Base-by-base conservation (phyloP, 2,329 filamentous ascomycete genomes). In the Beauveria sp. region DNA sequence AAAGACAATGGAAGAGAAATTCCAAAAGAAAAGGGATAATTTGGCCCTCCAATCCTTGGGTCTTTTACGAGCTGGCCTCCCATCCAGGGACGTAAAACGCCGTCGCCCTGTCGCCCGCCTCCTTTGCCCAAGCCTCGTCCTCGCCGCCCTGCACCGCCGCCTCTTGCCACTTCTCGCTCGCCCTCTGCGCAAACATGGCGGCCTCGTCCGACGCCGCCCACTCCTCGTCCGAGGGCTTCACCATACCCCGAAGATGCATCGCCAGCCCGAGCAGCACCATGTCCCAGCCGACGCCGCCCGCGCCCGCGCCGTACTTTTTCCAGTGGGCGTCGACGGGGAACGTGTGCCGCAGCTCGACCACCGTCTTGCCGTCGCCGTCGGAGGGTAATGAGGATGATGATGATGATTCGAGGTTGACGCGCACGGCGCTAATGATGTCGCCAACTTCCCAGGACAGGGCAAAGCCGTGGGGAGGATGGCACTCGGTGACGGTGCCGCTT, bases 241-340 rank as follows among this genome's bases (percentile, higher is more conserved):
- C 26, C 5, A 46, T 26, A 8, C 50, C 58, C n/a, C 22, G n/a
- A 2, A 61, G 18, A 43, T 47, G 44, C 40, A 55, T 30, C 14
- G 50, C 41, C 28, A 61, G 58, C 22, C 43, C 58, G 16, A 50
- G 7, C 40, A 61, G 58, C 14, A 41, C 41, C 51, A 48, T 61
- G 43, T 61, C 58, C 58, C 58, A 61, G 40, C 50, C 58, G 22
- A 61, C 58, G 28, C 58, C 58, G 28, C 58, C 43, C n/a, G 51
- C 51, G n/a, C 58, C 58, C 7, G 58, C 30, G 8, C 58, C 58
- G 58, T 61, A 61, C 58, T 44, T 43, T 12, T 43, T 20, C 58
- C 58, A 61, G 43, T 50, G 51, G 18, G 12, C 22, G 43, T 61
- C 58, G 30, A 61, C 28, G 43, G 51, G 50, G 9, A 61, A 55